These are phyloP conservation scores for Candida glucosophila DNA, from an alignment of 1,139 yeast species.

Conservation along the genomic window DNA sequence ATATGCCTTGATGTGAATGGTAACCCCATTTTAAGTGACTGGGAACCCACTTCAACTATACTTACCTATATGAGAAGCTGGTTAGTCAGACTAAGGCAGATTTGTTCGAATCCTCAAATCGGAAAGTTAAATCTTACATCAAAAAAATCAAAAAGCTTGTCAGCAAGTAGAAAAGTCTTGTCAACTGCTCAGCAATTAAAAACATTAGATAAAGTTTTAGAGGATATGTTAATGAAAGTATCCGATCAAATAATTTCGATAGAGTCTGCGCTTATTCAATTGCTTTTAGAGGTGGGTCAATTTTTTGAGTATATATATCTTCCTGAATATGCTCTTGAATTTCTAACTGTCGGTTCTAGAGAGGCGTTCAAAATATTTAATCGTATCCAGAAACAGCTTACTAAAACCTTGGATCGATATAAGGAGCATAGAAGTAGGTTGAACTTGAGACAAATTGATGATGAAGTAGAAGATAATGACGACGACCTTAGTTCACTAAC, in stretches of 20 bases:
- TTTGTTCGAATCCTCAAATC: constrained; percentile 77
- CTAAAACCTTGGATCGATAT: constrained; percentile 9
- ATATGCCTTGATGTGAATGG: constrained; percentile 56
- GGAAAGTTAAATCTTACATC: constrained; percentile 33
- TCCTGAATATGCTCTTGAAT: constrained; percentile 40
- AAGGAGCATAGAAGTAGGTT: constrained; percentile 5
- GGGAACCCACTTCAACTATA: constrained; percentile 39
- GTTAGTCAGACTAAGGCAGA: constrained; percentile 62
- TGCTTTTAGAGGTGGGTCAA: constrained; percentile 51
- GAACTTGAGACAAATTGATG: constrained; percentile 4
- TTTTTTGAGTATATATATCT: constrained; percentile 44
- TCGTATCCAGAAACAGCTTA: constrained; percentile 13
- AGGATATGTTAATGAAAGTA: constrained; percentile 51
- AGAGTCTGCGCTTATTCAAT: constrained; percentile 40
- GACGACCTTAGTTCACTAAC: constrained; percentile 11
- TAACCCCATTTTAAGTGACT: constrained; percentile 39
- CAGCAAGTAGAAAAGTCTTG: constrained; percentile 6
- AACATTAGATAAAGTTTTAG: constrained; percentile 62
- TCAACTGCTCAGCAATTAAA: constrained; percentile 30
- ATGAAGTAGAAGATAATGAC: constrained; percentile 10
- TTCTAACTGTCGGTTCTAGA: constrained; percentile 31
- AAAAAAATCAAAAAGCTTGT: constrained; percentile 14
- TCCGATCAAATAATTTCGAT: constrained; percentile 37
- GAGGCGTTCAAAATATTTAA: constrained; percentile 22
- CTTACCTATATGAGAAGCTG: constrained; percentile 49